phyloP scores from a whole-genome alignment of 2,329 filamentous ascomycete species.

The Hysterium pulicare region DNA sequence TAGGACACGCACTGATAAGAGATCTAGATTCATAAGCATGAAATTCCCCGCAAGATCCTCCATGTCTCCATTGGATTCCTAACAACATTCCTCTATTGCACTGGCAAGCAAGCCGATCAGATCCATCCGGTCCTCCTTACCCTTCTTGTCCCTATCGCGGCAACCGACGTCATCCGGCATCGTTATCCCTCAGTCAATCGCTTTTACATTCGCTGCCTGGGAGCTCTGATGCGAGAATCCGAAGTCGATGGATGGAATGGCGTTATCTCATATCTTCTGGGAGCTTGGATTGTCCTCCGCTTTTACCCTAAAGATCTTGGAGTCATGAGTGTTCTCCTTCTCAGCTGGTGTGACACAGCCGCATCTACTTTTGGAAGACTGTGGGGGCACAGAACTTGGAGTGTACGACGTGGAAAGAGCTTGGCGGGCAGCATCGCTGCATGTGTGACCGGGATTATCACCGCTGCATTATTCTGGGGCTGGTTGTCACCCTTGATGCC shows the following conservation, averaged over 20 bases:
- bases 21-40: constrained; percentile 73
- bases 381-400: constrained; percentile 84
- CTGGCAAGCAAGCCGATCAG: constrained; percentile 69
- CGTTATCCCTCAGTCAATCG: constrained; percentile 77
- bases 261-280: constrained; percentile 93
- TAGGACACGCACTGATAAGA: constrained; percentile 14
- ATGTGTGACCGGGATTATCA: constrained; percentile 75
- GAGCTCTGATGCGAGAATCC: constrained; percentile 93
- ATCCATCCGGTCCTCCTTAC: constrained; percentile 84
- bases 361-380: constrained; percentile 90
- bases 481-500: constrained; percentile 63
- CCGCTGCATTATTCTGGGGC: constrained; percentile 85
- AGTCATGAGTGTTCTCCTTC: constrained; percentile 80
- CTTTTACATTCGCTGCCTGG: constrained; percentile 78
- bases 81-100: constrained; percentile 79
- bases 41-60: constrained; percentile 88
- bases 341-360: constrained; percentile 98
- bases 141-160: constrained; percentile 78
- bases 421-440: constrained; percentile 85
- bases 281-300: constrained; percentile 79
- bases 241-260: constrained; percentile 95
- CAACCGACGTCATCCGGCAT: constrained; percentile 79
- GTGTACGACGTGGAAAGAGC: constrained; percentile 83
- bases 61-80: constrained; percentile 97
- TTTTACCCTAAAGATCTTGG: constrained; percentile 93